Percentiles rank a stretch among this genome's conserved stretches.
Evolutionary conservation across 1,284 basidiomycete genomes (phyloP).

Genomic region (Naganishia cerealis): DNA sequence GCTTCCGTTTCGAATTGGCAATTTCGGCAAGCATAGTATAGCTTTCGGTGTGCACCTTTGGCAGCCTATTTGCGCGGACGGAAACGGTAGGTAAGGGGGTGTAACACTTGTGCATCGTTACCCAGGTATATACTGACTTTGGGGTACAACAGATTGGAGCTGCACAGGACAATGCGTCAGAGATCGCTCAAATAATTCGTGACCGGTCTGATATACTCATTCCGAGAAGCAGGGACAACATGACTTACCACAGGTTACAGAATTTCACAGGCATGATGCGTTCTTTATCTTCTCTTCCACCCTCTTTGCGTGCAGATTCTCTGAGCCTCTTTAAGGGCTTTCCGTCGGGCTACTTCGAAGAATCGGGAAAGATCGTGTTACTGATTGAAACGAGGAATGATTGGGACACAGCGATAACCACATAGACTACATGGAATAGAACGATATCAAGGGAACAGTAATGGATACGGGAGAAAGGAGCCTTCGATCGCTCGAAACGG

Average conservation of each 20-base stretch:
- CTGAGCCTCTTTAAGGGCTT: not conserved
- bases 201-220: not conserved
- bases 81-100: not conserved
- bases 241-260: slow-evolving; percentile 29
- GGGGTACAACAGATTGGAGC: slow-evolving; percentile 32
- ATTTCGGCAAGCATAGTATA: slow-evolving; percentile 91
- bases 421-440: too few relatives aligned
- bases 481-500: too few relatives aligned
- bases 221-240: not conserved
- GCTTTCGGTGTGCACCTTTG: slow-evolving; percentile 61
- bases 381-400: not conserved
- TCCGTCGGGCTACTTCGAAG: not conserved
- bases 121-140: slow-evolving; percentile 8
- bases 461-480: too few relatives aligned
- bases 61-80: slow-evolving; percentile 5
- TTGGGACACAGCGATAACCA: too few relatives aligned
- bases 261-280: slow-evolving; percentile 32
- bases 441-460: too few relatives aligned
- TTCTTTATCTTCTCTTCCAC: not conserved
- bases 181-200: not conserved
- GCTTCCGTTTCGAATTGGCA: slow-evolving; percentile 61
- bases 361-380: not conserved
- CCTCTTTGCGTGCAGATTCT: not conserved
- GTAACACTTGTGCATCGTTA: not conserved
- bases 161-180: not conserved